Base-by-base conservation (phyloP, 192 early-diverging fungal species). In the Rhizoclosmatium globosum region DNA sequence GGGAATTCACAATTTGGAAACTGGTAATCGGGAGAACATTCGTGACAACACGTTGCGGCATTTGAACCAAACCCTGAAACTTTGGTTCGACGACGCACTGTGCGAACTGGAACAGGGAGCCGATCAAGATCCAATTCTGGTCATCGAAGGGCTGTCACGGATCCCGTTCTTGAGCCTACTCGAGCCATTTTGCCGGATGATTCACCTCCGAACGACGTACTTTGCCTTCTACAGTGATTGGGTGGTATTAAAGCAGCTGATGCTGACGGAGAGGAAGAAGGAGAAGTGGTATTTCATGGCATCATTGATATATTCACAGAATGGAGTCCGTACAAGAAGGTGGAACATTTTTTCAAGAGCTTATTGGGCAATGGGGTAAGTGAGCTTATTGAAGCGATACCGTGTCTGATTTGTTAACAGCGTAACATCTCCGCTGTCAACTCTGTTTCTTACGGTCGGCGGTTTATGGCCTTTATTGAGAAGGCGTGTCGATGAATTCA, bases 231-330 rank as follows among this genome's bases (percentile, higher is more conserved):
- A 97, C 74, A 89, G 89, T 39, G 96, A 59, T 89, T 95, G 68
- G 97, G 97, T 71, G 98, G 98, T 3, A 93, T 95, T 65, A 81
- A 86, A 91, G 93, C 73, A 85, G 90, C 91, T 97, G 79, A 77
- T 87, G n/a, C 90, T 61, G 71, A 86, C 58, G 91, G 97, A 77
- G 78, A 88, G 57, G 90, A 92, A 2, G 83, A 87, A 85, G 47
- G 48, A 19, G 73, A 82, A 68, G 74, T 98, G n/a, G 7, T 99
- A 99, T 86, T 98, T 96, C 82, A 88, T 99, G 97, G 97, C 21
- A 92, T 98, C 74, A 99, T 99, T 65, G 98, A 99, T 80, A 99
- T 99, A 58, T 89, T 99, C 69, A 99, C 98, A 11, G 92, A 94
- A 4, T 99, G 98, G 85, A 93, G 96, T 83, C 78, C 90, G 47